phyloP scores from a whole-genome alignment of 208 protist genomes.

The Giardia muris region DNA sequence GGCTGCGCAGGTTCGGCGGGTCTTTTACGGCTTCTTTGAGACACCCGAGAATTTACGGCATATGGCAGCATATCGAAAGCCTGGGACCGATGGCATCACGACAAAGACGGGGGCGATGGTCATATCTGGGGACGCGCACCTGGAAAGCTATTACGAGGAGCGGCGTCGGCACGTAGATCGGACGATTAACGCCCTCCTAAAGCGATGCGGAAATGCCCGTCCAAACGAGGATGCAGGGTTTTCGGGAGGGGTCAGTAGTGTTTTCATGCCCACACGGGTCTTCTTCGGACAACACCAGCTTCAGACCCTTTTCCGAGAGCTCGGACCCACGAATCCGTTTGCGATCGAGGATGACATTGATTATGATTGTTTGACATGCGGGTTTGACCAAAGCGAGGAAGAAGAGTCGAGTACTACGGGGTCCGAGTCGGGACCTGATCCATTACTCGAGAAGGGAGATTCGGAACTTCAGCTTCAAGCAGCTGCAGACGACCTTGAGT shows the following conservation, averaged over 20 bases:
- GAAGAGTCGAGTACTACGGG: neutral
- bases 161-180: neutral
- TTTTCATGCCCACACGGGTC: neutral
- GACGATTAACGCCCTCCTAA: neutral
- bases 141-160: neutral
- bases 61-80: neutral
- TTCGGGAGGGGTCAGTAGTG: neutral
- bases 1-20: neutral
- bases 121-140: neutral
- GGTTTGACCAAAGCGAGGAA: neutral
- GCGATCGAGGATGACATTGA: neutral
- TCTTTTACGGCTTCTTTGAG: neutral
- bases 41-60: neutral
- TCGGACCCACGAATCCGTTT: neutral
- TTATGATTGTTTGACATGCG: conserved; percentile 1
- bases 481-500: neutral
- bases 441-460: neutral
- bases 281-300: neutral
- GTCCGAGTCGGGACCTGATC: too few relatives aligned
- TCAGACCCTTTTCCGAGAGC: neutral
- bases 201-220: neutral
- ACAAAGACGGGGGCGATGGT: neutral
- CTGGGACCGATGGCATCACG: neutral
- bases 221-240: neutral
- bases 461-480: neutral